A percentile compares a stretch with the other conserved stretches of the same genome.
Conservation (phyloP, 176 grass and related monocot species). For the Oryza meridionalis region DNA sequence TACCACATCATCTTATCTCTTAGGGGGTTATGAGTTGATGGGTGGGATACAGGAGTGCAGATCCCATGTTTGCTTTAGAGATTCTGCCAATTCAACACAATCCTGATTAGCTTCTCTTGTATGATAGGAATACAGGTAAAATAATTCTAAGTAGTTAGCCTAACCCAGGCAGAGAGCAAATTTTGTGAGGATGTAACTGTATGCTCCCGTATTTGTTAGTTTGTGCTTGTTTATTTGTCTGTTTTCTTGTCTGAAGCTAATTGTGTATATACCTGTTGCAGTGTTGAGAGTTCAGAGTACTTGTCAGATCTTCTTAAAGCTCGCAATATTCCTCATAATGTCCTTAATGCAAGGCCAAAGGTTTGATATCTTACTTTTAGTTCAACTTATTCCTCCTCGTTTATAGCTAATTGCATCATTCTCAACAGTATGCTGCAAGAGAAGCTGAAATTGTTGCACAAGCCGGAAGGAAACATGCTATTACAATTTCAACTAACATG, state of each 20-base stretch:
- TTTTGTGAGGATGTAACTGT: constrained; percentile 9
- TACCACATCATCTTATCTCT: background rate
- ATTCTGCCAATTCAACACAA: background rate
- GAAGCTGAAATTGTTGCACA: constrained; percentile 98
- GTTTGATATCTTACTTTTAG: constrained; percentile 50
- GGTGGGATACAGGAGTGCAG: background rate
- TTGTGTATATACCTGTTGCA: constrained; percentile 46
- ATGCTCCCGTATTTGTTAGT: constrained; percentile 12
- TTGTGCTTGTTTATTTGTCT: background rate
- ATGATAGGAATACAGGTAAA: background rate
- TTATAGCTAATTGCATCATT: constrained; percentile 36
- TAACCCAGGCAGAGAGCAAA: background rate
- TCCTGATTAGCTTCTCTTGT: background rate
- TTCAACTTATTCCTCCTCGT: constrained; percentile 18
- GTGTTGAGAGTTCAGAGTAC: constrained; percentile 96
- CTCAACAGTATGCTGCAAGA: constrained; percentile 84
- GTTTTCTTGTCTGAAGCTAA: constrained; percentile 12
- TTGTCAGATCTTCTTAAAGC: constrained; percentile 84
- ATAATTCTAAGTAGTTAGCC: background rate
- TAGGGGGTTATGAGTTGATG: background rate
- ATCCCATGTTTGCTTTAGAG: background rate
- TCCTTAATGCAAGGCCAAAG: constrained; percentile 97
- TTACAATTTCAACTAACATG: constrained; percentile 99
- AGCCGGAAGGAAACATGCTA: constrained; percentile 92
- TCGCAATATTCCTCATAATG: constrained; percentile 88